Evolutionary conservation across 306 rosid species (phyloP).

Genomic region (Begonia peltatifolia): DNA sequence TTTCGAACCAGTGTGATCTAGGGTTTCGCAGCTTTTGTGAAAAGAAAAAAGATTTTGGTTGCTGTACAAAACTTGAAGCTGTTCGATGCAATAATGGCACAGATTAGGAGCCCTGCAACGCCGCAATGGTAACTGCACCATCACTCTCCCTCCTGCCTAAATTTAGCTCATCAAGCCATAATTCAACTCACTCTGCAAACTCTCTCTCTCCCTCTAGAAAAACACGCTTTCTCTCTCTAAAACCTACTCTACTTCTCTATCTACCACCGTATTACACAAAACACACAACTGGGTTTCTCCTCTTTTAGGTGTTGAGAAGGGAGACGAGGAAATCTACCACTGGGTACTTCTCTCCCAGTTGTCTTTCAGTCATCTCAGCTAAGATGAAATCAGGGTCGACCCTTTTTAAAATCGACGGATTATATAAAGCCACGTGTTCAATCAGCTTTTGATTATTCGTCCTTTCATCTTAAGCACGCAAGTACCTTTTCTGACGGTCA

Average conservation of each 20-base stretch:
- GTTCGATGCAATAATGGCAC: slow-evolving; percentile 65
- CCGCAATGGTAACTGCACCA: slow-evolving; percentile 95
- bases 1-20: slow-evolving; percentile 1
- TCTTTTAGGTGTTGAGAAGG: neutral
- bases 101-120: slow-evolving; percentile 92
- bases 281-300: neutral
- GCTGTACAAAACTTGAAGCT: slow-evolving; percentile 3
- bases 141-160: slow-evolving; percentile 15
- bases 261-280: neutral
- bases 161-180: too few relatives aligned
- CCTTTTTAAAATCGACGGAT: slow-evolving; percentile 4
- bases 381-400: slow-evolving; percentile 1
- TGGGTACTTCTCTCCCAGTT: slow-evolving; percentile 13
- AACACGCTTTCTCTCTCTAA: neutral
- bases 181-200: too few relatives aligned
- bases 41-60: neutral
- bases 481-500: slow-evolving; percentile 16
- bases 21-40: neutral
- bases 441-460: slow-evolving; percentile 55
- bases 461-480: slow-evolving; percentile 87
- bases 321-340: slow-evolving; percentile 8
- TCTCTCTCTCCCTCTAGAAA: slow-evolving; percentile 2
- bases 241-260: slow-evolving; percentile 3
- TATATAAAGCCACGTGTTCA: slow-evolving; percentile 6
- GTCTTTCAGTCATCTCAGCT: slow-evolving; percentile 8